Evolutionary conservation across 495 filamentous ascomycete species (phyloP).

Genomic region (Eremomyces bilateralis): DNA sequence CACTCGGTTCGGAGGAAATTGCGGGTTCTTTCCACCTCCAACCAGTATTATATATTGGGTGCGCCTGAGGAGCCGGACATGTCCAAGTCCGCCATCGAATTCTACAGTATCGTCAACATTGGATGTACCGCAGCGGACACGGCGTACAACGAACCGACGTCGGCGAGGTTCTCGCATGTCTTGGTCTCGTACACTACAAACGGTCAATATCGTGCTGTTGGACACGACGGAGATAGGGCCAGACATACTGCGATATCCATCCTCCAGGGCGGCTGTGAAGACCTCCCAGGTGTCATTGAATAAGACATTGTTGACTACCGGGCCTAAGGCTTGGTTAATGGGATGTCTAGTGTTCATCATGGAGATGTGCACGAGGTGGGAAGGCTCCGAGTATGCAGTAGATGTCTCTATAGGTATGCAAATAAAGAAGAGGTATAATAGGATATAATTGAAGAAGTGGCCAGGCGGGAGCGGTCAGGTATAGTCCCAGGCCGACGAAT

Average conservation of each 20-base stretch:
- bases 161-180: conserved; percentile 2
- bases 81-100: conserved; percentile 65
- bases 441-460: too few relatives aligned
- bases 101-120: conserved; percentile 38
- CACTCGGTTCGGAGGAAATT: conserved; percentile 74
- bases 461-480: too few relatives aligned
- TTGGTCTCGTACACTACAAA: conserved; percentile 1
- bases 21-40: conserved; percentile 69
- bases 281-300: conserved; percentile 77
- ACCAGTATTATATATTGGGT: conserved; percentile 78
- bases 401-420: too few relatives aligned
- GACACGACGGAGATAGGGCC: too few relatives aligned
- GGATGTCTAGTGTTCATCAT: conserved; percentile 84
- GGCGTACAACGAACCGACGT: too few relatives aligned
- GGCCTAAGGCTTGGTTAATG: conserved; percentile 54
- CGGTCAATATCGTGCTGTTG: not conserved
- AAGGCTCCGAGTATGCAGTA: too few relatives aligned
- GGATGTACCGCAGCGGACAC: too few relatives aligned
- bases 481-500: too few relatives aligned
- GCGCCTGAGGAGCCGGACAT: conserved; percentile 71
- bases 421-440: too few relatives aligned
- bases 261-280: conserved; percentile 75
- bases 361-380: too few relatives aligned
- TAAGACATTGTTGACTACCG: conserved; percentile 57
- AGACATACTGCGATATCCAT: conserved; percentile 69